Percentiles rank a stretch among this genome's conserved stretches.
phyloP scores from a whole-genome alignment of 225 moss, liverwort and hornwort species.

The Ulota crispa region DNA sequence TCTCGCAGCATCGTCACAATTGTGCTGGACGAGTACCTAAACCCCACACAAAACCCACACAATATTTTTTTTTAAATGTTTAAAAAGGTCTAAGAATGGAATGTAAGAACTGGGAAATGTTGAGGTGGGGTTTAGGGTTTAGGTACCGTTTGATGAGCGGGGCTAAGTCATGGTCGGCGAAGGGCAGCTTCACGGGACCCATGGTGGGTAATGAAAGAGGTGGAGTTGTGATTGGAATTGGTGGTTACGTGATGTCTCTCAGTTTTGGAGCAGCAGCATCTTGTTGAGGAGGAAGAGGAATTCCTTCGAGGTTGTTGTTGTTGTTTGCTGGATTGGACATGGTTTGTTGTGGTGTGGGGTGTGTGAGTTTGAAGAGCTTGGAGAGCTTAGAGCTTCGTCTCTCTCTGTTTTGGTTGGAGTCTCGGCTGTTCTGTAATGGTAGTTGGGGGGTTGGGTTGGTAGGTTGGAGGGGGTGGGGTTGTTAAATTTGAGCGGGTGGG shows the following conservation, averaged over 20 bases:
- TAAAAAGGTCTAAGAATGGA: no score
- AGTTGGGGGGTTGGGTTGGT: no score
- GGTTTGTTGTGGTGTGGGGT: background rate
- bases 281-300: background rate
- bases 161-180: slow-evolving; percentile 38
- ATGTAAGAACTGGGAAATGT: background rate
- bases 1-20: slow-evolving; percentile 85
- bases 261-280: background rate
- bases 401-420: no score
- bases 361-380: background rate
- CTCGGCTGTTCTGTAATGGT: background rate
- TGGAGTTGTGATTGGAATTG: background rate
- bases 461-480: no score
- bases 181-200: slow-evolving; percentile 40
- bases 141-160: slow-evolving; percentile 47
- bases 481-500: no score
- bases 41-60: background rate
- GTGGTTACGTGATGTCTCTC: slow-evolving; percentile 17
- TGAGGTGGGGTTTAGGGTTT: background rate
- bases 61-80: no score
- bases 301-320: background rate
- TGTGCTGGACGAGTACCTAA: slow-evolving; percentile 75
- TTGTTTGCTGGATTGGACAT: background rate
- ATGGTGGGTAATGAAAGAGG: background rate
- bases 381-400: background rate